Conservation (phyloP, 208 protist species). For the Wallacemonas sp. region DNA sequence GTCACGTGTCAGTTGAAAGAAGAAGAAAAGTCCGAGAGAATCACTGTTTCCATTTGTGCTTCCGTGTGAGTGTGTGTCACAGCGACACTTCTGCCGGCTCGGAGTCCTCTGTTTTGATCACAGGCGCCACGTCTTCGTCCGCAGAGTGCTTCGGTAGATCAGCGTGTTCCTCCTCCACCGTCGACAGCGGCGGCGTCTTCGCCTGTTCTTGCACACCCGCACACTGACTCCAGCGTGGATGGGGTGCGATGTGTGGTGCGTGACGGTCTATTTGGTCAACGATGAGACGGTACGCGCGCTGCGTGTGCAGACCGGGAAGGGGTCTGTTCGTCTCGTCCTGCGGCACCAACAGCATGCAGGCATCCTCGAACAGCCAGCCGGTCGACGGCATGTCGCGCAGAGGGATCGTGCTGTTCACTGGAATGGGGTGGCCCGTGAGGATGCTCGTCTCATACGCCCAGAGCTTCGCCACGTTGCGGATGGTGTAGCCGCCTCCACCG, state of each 20-base stretch:
- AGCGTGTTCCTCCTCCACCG: too few relatives aligned
- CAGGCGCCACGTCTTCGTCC: too few relatives aligned
- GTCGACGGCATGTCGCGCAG: constrained; percentile 68
- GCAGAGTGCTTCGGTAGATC: too few relatives aligned
- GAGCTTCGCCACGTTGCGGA: constrained; percentile 98
- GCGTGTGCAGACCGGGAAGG: constrained; percentile 61
- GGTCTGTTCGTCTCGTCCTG: constrained; percentile 74
- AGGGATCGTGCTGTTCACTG: constrained; percentile 66
- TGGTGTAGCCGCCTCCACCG: constrained; percentile 99
- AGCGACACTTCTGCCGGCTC: too few relatives aligned
- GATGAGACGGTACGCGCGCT: constrained; percentile 64
- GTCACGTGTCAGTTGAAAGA: too few relatives aligned
- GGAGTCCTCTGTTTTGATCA: too few relatives aligned
- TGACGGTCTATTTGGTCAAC: constrained; percentile 80
- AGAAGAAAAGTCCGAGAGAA: too few relatives aligned
- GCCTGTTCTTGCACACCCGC: not conserved
- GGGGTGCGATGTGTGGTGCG: constrained; percentile 49
- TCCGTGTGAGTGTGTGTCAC: too few relatives aligned
- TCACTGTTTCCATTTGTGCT: too few relatives aligned
- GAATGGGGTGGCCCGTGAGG: constrained; percentile 67
- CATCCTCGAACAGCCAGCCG: constrained; percentile 86
- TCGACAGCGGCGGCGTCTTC: too few relatives aligned
- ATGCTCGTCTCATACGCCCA: constrained; percentile 96
- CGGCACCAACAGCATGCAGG: constrained; percentile 67
- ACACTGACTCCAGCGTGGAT: constrained; percentile 23